These are phyloP conservation scores for Chlamydomonas sp. DNA, from an alignment of 139 green algal genomes.

Conservation along the genomic window DNA sequence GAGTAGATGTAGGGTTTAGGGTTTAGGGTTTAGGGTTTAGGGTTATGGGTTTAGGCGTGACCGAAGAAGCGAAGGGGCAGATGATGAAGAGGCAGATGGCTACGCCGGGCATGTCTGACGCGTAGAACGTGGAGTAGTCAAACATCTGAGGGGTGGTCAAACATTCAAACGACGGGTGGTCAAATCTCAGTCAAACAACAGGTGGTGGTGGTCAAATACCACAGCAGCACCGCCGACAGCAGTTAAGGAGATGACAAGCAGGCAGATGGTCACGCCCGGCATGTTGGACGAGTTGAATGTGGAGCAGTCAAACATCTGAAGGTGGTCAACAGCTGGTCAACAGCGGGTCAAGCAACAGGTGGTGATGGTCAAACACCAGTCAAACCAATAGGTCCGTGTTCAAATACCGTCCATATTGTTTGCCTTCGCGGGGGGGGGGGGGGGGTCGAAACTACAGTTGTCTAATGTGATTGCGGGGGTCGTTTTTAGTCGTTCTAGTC, in stretches of 20 bases:
- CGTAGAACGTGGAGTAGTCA: slow-evolving; percentile 43
- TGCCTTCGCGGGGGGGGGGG: no score
- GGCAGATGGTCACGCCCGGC: slow-evolving; percentile 20
- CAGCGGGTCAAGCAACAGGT: background rate
- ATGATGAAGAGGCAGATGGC: slow-evolving; percentile 38
- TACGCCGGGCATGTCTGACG: slow-evolving; percentile 3
- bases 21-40: no score
- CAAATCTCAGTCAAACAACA: no score
- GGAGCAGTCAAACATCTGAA: slow-evolving; percentile 46
- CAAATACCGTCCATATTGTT: no score
- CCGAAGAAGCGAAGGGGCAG: slow-evolving; percentile 17
- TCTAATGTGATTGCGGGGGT: no score
- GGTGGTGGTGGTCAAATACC: background rate
- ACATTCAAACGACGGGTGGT: background rate
- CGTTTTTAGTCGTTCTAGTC: no score
- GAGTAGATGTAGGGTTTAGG: no score
- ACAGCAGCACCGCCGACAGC: slow-evolving; percentile 6
- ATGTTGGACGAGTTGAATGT: slow-evolving; percentile 28
- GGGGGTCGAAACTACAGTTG: no score
- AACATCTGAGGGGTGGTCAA: slow-evolving; percentile 36
- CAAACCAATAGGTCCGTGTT: background rate
- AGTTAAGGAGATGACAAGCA: slow-evolving; percentile 39
- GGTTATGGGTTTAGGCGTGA: no score
- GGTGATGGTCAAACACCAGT: background rate
- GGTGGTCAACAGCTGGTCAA: background rate